Conservation (phyloP, 495 filamentous ascomycete species). For the Ascodesmis nigricans region DNA sequence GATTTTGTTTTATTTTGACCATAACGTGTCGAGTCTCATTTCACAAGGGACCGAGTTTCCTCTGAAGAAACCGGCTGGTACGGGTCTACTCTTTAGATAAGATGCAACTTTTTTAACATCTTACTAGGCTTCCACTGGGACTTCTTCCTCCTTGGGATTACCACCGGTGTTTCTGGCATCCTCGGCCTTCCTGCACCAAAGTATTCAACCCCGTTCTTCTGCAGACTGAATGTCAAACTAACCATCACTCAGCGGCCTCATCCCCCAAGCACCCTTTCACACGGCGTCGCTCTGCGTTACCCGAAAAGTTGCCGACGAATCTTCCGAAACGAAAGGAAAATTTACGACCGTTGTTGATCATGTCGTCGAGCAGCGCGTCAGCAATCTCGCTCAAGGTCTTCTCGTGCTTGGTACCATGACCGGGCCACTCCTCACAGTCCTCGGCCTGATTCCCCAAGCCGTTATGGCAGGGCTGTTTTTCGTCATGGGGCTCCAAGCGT, state of each 20-base stretch:
- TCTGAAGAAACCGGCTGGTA: constrained; percentile 69
- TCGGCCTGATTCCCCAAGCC: constrained; percentile 69
- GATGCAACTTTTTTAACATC: too few relatives aligned
- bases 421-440: constrained; percentile 56
- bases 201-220: not conserved
- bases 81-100: too few relatives aligned
- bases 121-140: constrained; percentile 98
- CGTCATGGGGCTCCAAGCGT: constrained; percentile 74
- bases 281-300: constrained; percentile 65
- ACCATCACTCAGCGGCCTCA: constrained; percentile 35
- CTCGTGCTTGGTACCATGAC: constrained; percentile 74
- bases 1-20: constrained; percentile 66
- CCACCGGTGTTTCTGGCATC: constrained; percentile 63
- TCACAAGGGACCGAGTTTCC: constrained; percentile 88
- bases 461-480: constrained; percentile 82
- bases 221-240: not conserved
- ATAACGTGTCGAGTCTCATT: constrained; percentile 73
- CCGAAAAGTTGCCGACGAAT: constrained; percentile 30
- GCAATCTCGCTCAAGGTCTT: constrained; percentile 66
- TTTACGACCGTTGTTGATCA: constrained; percentile 38
- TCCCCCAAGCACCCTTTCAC: constrained; percentile 86
- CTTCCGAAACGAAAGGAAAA: constrained; percentile 37
- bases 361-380: constrained; percentile 79
- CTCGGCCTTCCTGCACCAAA: constrained; percentile 81
- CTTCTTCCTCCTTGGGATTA: constrained; percentile 72